Evolutionary conservation across 202 grass and related monocot genomes (phyloP).

Genomic region (Carex arenaria): DNA sequence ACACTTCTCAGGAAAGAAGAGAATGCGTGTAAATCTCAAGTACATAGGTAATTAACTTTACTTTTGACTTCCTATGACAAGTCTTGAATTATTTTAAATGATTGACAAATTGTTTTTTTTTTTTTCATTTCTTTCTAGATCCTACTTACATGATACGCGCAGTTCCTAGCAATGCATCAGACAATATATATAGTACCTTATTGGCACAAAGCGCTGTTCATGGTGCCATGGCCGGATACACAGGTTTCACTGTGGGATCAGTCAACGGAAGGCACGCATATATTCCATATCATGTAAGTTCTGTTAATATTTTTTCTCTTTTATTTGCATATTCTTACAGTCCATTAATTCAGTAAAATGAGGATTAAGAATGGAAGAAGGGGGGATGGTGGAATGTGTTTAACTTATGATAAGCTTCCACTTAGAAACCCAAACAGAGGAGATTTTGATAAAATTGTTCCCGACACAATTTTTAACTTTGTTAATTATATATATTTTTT

Average conservation of each 20-base stretch:
- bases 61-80: conserved; percentile 1
- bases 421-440: neutral
- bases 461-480: neutral
- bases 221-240: conserved; percentile 98
- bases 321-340: neutral
- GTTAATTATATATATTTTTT: neutral
- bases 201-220: conserved; percentile 94
- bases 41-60: conserved; percentile 70
- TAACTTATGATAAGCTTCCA: neutral
- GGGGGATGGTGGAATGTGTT: neutral
- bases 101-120: neutral
- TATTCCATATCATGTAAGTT: conserved; percentile 92
- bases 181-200: conserved; percentile 93
- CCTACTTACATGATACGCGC: conserved; percentile 98
- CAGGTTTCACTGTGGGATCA: conserved; percentile 79
- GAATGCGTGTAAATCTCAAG: conserved; percentile 93
- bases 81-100: neutral
- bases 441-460: conserved; percentile 1
- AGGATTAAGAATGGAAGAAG: neutral
- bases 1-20: conserved; percentile 42
- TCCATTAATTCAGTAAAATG: neutral
- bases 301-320: neutral
- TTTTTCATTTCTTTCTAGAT: conserved; percentile 52
- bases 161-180: conserved; percentile 94
- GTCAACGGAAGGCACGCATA: conserved; percentile 88